phyloP scores from a whole-genome alignment of 1,284 basidiomycete genomes.

The Ceratobasidium sp. region DNA sequence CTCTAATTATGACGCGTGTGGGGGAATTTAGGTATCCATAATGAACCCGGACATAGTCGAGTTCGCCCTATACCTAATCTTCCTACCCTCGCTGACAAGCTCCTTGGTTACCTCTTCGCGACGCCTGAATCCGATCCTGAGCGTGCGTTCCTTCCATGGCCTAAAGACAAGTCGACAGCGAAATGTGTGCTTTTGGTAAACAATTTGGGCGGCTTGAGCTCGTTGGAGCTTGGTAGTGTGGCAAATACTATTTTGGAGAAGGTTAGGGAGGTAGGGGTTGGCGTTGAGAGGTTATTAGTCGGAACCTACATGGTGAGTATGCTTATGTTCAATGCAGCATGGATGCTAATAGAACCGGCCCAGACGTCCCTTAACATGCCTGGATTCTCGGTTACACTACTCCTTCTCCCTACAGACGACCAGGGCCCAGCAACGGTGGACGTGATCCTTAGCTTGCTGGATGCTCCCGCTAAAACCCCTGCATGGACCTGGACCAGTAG shows the following conservation, averaged over 20 bases:
- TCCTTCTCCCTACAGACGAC: conserved; percentile 72
- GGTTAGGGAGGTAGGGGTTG: neutral
- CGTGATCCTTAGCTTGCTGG: conserved; percentile 78
- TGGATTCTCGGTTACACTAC: conserved; percentile 89
- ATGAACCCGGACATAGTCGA: conserved; percentile 83
- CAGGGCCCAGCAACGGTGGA: conserved; percentile 56
- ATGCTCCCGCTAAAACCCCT: conserved; percentile 76
- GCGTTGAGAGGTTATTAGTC: conserved; percentile 66
- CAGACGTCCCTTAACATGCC: conserved; percentile 94
- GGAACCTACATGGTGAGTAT: conserved; percentile 83
- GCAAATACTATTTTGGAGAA: conserved; percentile 53
- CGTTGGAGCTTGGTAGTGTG: conserved; percentile 83
- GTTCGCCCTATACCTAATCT: conserved; percentile 77
- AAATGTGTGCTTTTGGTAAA: conserved; percentile 72
- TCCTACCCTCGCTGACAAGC: conserved; percentile 72
- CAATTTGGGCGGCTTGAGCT: conserved; percentile 86
- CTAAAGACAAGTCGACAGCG: conserved; percentile 62
- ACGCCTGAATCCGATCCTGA: conserved; percentile 73
- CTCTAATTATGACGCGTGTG: conserved; percentile 8
- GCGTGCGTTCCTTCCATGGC: conserved; percentile 86
- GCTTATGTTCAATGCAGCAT: neutral
- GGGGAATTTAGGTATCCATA: conserved; percentile 79
- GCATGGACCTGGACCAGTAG: conserved; percentile 82
- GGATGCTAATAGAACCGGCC: neutral
- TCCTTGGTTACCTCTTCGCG: conserved; percentile 78